A percentile compares a stretch with the other conserved stretches of the same genome.
Conservation (phyloP, 2,329 filamentous ascomycete genomes). For the Graphilbum ipis-grandicollis region DNA sequence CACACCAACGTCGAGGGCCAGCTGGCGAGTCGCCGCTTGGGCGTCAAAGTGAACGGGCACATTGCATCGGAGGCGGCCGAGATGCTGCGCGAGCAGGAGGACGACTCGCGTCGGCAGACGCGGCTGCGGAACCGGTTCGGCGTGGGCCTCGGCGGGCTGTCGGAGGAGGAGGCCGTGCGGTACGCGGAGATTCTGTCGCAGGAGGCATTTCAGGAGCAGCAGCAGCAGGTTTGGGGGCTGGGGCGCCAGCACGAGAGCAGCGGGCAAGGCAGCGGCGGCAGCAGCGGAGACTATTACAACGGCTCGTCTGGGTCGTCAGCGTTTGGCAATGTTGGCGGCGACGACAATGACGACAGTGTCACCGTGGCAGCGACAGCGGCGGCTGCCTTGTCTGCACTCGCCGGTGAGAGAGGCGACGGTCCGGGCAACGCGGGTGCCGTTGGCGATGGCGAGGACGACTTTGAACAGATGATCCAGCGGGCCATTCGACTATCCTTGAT, state of each 20-base stretch:
- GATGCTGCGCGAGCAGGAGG: slow-evolving; percentile 54
- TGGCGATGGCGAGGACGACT: slow-evolving; percentile 22
- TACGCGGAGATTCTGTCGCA: slow-evolving; percentile 52
- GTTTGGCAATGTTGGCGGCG: not conserved
- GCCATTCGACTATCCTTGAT: slow-evolving; percentile 44
- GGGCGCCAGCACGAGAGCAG: not conserved
- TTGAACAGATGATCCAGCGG: slow-evolving; percentile 43
- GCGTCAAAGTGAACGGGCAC: slow-evolving; percentile 58
- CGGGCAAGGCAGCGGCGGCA: not conserved
- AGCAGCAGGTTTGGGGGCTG: slow-evolving; percentile 25
- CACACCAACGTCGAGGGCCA: slow-evolving; percentile 44
- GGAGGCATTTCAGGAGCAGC: slow-evolving; percentile 41
- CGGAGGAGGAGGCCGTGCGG: slow-evolving; percentile 45
- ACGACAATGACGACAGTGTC: too few species aligned
- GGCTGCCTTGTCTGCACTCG: slow-evolving; percentile 15
- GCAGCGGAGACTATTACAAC: not conserved
- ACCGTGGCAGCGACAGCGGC: too few species aligned
- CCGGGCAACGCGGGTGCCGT: not conserved
- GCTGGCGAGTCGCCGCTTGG: slow-evolving; percentile 31
- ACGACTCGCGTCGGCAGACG: slow-evolving; percentile 47
- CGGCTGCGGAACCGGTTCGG: slow-evolving; percentile 69
- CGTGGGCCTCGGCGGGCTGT: slow-evolving; percentile 52
- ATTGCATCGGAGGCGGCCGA: slow-evolving; percentile 78
- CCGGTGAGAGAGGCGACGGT: too few species aligned
- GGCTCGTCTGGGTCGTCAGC: slow-evolving; percentile 2